Conservation (phyloP, 2,329 filamentous ascomycete genomes). For the Exophiala viscosa region DNA sequence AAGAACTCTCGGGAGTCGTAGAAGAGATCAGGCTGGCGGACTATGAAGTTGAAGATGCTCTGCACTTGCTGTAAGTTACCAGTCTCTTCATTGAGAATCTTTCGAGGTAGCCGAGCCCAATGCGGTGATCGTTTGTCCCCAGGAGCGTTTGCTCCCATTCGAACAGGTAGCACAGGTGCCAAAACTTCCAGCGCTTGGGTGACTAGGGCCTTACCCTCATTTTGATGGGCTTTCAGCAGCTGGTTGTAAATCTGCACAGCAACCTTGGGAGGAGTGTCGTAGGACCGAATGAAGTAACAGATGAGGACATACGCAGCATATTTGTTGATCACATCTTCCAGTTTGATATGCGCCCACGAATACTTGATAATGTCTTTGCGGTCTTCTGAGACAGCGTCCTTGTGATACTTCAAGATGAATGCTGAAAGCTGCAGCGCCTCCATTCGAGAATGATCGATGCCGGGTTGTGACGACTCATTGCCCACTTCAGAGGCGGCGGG, state of each 20-base stretch:
- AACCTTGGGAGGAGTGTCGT: conserved; percentile 94
- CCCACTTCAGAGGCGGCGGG: conserved; percentile 75
- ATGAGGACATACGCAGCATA: conserved; percentile 96
- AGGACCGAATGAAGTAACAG: conserved; percentile 94
- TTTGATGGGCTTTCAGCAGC: conserved; percentile 86
- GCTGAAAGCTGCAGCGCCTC: conserved; percentile 93
- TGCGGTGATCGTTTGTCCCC: conserved; percentile 70
- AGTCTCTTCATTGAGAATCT: conserved; percentile 88
- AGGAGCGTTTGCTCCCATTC: conserved; percentile 59
- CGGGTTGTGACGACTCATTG: conserved; percentile 78
- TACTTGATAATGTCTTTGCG: conserved; percentile 99
- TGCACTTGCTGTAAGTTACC: conserved; percentile 94
- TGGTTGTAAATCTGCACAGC: conserved; percentile 92
- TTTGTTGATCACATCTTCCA: conserved; percentile 99
- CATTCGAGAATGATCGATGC: conserved; percentile 93
- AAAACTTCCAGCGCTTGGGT: conserved; percentile 92
- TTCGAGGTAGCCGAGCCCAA: conserved; percentile 86
- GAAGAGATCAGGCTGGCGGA: conserved; percentile 86
- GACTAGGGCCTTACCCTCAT: conserved; percentile 85
- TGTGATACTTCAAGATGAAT: conserved; percentile 91
- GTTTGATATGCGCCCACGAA: conserved; percentile 94
- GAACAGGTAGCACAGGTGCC: conserved; percentile 86
- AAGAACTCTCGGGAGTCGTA: conserved; percentile 94
- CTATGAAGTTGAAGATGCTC: conserved; percentile 95
- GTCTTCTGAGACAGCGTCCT: conserved; percentile 79